Conservation (phyloP, 148 eudicot species). For the Amaranthus cruentus region DNA sequence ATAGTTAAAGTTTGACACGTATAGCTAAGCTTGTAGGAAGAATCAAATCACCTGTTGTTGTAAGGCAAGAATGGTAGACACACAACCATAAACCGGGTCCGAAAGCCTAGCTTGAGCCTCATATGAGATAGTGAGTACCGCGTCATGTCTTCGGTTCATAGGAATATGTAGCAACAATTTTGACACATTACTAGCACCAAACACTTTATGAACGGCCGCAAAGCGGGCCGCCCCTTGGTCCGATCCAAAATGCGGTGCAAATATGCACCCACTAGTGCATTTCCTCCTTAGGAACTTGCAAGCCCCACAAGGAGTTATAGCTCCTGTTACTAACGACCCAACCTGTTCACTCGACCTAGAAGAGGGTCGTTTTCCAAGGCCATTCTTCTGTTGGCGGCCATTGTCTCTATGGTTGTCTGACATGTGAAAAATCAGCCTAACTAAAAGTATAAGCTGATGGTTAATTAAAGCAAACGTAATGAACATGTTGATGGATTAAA, state of each 20-base stretch:
- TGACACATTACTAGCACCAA: constrained; percentile 59
- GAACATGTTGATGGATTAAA: neutral
- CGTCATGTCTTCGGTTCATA: constrained; percentile 39
- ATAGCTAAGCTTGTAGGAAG: neutral
- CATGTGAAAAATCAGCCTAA: neutral
- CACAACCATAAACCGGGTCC: constrained; percentile 58
- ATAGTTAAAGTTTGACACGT: too few relatives aligned
- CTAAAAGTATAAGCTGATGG: neutral
- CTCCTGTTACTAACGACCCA: neutral
- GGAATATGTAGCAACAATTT: constrained; percentile 49
- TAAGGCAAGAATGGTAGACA: constrained; percentile 46
- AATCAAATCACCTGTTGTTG: constrained; percentile 45
- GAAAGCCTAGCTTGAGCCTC: constrained; percentile 59
- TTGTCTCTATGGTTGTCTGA: constrained; percentile 21
- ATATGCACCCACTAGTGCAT: constrained; percentile 46
- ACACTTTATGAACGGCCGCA: constrained; percentile 62
- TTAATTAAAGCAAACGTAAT: too few relatives aligned
- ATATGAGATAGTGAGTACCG: constrained; percentile 47
- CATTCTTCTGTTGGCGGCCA: constrained; percentile 26
- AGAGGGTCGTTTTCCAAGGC: constrained; percentile 14
- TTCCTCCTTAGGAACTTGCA: constrained; percentile 60
- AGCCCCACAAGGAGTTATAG: constrained; percentile 38
- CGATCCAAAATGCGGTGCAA: constrained; percentile 50
- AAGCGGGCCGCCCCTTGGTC: constrained; percentile 56
- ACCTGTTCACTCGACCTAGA: neutral